Base-by-base conservation (phyloP, 495 filamentous ascomycete genomes). In the Cetradonia linearis region DNA sequence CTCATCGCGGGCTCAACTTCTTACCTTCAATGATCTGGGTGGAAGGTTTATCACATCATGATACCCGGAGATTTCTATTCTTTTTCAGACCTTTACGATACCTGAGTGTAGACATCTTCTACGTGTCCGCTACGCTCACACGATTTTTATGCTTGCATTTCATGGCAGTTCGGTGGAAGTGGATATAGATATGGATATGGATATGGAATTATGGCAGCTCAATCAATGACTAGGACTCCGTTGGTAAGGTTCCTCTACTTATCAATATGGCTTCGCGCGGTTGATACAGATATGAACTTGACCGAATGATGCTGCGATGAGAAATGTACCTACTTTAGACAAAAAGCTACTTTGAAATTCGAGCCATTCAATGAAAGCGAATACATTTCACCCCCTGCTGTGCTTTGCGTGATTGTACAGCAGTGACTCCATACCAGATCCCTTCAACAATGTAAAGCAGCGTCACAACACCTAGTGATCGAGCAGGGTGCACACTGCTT, bases 101-200 rank as follows among this genome's bases (percentile, higher is more conserved):
- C 57, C 57, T 48, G 57, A 30, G 57, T 44, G 20, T 38, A 9
- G 46, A 37, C 44, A 30, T 59, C 37, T 50, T n/a, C 30, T 18
- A 7, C 27, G 30, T 34, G 57, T 48, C 36, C 46, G 46, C 42
- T 8, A 33, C 42, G 40, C 30, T 36, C 20, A 6, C 23, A 33
- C 31, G 11, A 46, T 30, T 25, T 58, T 48, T 38, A 49, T 49
- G 57, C 20, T 38, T 59, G 57, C 57, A 59, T 59, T 36, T 59
- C 31, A 59, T 23, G 57, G 13, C 23, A 50, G 27, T 28, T 18
- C 14, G 28, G 48, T 7, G 13, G 30, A 27, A 13, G 48, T 28
- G 16, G 16, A 31, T 47, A 38, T 46, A 20, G 42, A 46, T 27
- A 50, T 31, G 48, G 28, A 10, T 47, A 38, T 46, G 42, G 42